Evolutionary conservation across 768 basidiomycete species (phyloP).

Genomic region (Kwoniella shandongensis): DNA sequence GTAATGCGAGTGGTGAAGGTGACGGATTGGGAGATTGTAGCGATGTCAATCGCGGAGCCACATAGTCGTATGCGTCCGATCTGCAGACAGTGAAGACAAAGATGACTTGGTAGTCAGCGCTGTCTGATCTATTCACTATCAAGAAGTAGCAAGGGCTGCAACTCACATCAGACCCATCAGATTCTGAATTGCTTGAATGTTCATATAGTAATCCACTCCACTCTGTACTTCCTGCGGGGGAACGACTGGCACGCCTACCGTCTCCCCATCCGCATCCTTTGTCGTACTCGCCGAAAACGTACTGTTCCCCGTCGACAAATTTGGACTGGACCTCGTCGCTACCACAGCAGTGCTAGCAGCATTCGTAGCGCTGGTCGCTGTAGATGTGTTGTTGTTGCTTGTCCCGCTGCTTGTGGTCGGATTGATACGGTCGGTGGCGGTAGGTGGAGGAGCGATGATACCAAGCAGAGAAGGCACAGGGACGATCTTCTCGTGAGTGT

Average conservation of each 20-base stretch:
- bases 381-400: background rate
- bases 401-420: background rate
- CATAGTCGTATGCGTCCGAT: conserved; percentile 41
- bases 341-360: background rate
- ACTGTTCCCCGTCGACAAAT: background rate
- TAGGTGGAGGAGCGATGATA: conserved; percentile 11
- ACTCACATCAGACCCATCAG: conserved; percentile 79
- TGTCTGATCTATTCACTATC: background rate
- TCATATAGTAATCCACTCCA: conserved; percentile 77
- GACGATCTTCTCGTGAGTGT: conserved; percentile 61
- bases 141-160: conserved; percentile 16
- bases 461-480: conserved; percentile 40
- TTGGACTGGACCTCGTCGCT: background rate
- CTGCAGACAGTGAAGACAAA: conserved; percentile 10
- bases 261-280: conserved; percentile 34
- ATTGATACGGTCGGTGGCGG: conserved; percentile 21
- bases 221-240: conserved; percentile 60
- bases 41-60: conserved; percentile 22
- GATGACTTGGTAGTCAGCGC: background rate
- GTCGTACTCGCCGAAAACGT: conserved; percentile 6
- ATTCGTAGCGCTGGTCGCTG: background rate
- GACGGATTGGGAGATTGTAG: conserved; percentile 19
- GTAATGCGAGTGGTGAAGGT: conserved; percentile 33
- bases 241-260: conserved; percentile 34
- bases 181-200: conserved; percentile 85